Base-by-base conservation (phyloP, 352 stramenopile species). In the Phytopythium helicoides region DNA sequence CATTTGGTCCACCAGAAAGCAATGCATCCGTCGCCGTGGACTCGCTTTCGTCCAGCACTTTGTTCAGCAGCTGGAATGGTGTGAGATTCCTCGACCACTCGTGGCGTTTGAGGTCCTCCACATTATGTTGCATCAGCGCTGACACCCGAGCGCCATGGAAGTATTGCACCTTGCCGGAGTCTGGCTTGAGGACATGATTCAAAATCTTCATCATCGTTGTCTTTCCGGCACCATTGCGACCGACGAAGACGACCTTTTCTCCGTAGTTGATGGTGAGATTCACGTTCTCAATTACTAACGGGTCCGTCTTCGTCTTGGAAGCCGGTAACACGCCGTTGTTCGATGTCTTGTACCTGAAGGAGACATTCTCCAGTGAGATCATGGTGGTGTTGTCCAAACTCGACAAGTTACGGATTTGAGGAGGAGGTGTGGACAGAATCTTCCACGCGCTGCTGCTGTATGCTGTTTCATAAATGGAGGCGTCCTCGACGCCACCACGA, bases 181-280 rank as follows among this genome's bases (percentile, higher is more conserved):
- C 66, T 11, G 75, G 72, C 47, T 58, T 55, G 47, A 98, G 62
- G 37, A 89, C 80, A 10, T 88, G 80, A 23, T 82, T 81, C 45
- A 98, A 86, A 3, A 99, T 76, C 60, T 97, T 97, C 37, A 98
- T 79, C 16, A 98, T 68, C 1, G 94, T 98, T 14, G 92, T 98
- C 61, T 98, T 98, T 22, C 87, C 87, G 25, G 73, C 68, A 18
- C 73, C 72, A 38, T 87, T 84, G n/a, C 91, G 87, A 19, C 93
- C 93, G 33, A 97, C 87, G 1, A 97, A 56, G 25, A 94, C 84
- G 36, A 97, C 76, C 22, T 87, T 85, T 35, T 90, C 73, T 2
- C 83, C 83, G 50, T 91, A 87, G 33, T 89, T 71, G 48, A 96
- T 71, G 3, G 62, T 84, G 19, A 96, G 51, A 41, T 86, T 84